Evolutionary conservation across 1,284 basidiomycete genomes (phyloP), one percentile per base, ranked within the genome.

Genomic region (Trichosporon coremiiforme): DNA sequence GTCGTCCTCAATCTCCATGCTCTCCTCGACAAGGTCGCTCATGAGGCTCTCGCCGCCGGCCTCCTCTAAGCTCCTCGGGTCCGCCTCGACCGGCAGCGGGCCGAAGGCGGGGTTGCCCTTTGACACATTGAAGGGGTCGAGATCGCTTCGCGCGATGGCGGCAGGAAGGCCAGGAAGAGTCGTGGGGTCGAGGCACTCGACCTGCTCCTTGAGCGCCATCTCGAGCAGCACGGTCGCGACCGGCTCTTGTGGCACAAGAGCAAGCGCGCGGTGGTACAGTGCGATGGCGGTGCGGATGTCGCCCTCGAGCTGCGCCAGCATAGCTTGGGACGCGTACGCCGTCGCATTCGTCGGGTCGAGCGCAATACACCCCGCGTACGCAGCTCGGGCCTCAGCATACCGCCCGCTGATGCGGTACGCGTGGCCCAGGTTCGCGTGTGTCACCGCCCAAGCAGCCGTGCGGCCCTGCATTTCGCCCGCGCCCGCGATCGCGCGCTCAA

Each of bases 401-500:
- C 73, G 93, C 91, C 88, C 88, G 9, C 91, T 84, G 79, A 92
- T 92, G 17, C 94, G 88, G 74, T 89, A 89, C 67, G 91, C 90
- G 50, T 95, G 95, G 7, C 93, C 94, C 10, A 97, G 87, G 79
- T 97, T 98, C 70, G 97, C 86, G 80, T 93, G 94, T 0, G 93
- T 94, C 10, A 90, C 89, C 0, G 89, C 87, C 95, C 96, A 98
- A 0, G 90, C 88, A 15, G 87, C 86, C 68, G 92, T 89, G 0
- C 92, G 91, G 64, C 90, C 90, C 81, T 98, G 94, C 13, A 94
- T 91, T 2, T 91, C 88, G 73, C 89, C 86, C 0, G 91, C 93
- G 25, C 90, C 86, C 4, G 89, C 86, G 20, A 96, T 86, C 0
- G 95, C 90, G 71, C 87, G 85, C 70, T 87, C 82, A 80, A 97